These are phyloP conservation scores for Shiraia sp. DNA, from an alignment of 2,329 filamentous ascomycete genomes.

Conservation along the genomic window DNA sequence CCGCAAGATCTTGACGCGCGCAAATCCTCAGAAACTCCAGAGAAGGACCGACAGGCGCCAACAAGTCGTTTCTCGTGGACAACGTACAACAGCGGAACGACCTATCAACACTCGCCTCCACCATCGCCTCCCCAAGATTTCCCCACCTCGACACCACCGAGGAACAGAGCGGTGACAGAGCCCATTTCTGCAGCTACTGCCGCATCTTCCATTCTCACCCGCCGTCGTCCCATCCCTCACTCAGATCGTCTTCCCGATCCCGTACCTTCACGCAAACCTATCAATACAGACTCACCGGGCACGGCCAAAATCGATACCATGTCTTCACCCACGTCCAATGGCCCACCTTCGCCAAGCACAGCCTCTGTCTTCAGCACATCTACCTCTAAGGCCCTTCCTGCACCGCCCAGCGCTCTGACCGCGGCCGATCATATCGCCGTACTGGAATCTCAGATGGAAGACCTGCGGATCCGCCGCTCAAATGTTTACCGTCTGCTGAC, in stretches of 20 bases:
- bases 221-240: conserved; percentile 35
- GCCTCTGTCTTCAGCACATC: conserved; percentile 31
- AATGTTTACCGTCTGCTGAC: conserved; percentile 43
- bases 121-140: conserved; percentile 47
- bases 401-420: conserved; percentile 39
- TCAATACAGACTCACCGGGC: conserved; percentile 23
- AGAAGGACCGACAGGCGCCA: conserved; percentile 21
- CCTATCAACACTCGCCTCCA: conserved; percentile 48
- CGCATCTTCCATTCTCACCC: conserved; percentile 35
- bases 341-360: conserved; percentile 25
- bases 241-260: conserved; percentile 22
- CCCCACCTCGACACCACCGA: conserved; percentile 22
- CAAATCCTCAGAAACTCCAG: conserved; percentile 27
- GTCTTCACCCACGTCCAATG: conserved; percentile 7
- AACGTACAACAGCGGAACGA: conserved; percentile 42
- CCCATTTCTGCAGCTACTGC: conserved; percentile 30
- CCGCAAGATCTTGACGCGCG: conserved; percentile 25
- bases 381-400: conserved; percentile 44
- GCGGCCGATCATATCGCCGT: conserved; percentile 42
- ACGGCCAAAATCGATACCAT: conserved; percentile 19
- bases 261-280: conserved; percentile 30
- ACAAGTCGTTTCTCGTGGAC: conserved; percentile 37
- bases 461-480: conserved; percentile 41
- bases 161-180: conserved; percentile 25
- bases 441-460: conserved; percentile 46